A percentile compares a stretch with the other conserved stretches of the same genome.
Conservation (phyloP, 1,284 basidiomycete species). For the Cutaneotrichosporon spelunceum region DNA sequence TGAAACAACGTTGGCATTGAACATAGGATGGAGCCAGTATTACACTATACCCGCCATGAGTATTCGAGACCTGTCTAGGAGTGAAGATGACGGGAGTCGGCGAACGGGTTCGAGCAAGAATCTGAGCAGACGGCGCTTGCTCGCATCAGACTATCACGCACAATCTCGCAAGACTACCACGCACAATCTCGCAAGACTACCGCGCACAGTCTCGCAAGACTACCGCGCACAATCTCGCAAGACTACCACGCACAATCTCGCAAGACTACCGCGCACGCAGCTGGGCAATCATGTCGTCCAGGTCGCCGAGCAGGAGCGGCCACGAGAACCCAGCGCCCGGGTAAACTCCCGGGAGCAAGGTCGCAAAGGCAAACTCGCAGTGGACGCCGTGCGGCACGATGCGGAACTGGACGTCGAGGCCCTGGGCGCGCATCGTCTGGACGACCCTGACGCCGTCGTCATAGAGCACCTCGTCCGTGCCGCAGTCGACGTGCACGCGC, state of each 20-base stretch:
- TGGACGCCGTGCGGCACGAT: constrained; percentile 15
- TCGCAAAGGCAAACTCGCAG: constrained; percentile 18
- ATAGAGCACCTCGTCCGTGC: constrained; percentile 16
- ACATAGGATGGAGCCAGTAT: no score
- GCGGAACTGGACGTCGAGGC: constrained; percentile 13
- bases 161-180: no score
- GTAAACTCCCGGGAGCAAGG: constrained; percentile 11
- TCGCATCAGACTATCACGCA: no score
- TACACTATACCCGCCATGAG: no score
- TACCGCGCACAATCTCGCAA: no score
- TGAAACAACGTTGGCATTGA: no score
- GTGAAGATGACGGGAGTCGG: no score
- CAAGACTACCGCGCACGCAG: neutral
- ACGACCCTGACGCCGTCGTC: constrained; percentile 13
- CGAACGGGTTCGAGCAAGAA: no score
- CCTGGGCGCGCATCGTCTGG: constrained; percentile 9
- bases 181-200: no score
- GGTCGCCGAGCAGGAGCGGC: constrained; percentile 13
- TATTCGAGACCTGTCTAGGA: no score
- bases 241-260: neutral
- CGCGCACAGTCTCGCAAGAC: no score
- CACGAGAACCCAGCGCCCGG: constrained; percentile 17
- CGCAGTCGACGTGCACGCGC: constrained; percentile 16
- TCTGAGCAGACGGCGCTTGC: no score
- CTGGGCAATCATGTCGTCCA: constrained; percentile 2